Conservation (phyloP, 2,329 filamentous ascomycete genomes). For the Hymenoscyphus albidus region DNA sequence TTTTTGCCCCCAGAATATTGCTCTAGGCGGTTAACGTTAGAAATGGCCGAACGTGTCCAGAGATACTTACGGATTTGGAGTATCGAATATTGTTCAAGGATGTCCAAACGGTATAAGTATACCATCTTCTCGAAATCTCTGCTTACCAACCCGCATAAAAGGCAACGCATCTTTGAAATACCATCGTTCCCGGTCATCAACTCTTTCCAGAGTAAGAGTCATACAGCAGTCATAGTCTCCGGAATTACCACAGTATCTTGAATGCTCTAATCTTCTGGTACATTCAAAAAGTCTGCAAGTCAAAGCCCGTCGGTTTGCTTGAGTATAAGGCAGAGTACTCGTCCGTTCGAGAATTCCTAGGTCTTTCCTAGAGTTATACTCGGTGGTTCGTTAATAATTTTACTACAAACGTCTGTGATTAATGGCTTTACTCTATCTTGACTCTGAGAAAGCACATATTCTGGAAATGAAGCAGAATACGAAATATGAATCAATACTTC, state of each 20-base stretch:
- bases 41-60: background rate
- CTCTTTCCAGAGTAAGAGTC: conserved; percentile 16
- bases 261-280: conserved; percentile 11
- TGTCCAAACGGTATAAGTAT: conserved; percentile 9
- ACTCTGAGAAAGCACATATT: background rate
- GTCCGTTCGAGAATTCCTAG: conserved; percentile 12
- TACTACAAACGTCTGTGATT: conserved; percentile 13
- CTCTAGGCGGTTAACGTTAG: conserved; percentile 31
- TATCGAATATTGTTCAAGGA: conserved; percentile 30
- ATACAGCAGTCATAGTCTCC: background rate
- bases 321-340: conserved; percentile 15
- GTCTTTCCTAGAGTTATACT: conserved; percentile 15
- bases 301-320: conserved; percentile 12
- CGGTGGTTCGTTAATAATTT: conserved; percentile 10
- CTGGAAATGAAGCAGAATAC: conserved; percentile 17
- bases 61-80: conserved; percentile 41
- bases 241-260: conserved; percentile 12
- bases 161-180: background rate
- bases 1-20: conserved; percentile 33
- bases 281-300: conserved; percentile 11
- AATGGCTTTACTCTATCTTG: conserved; percentile 12
- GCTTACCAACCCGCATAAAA: conserved; percentile 5
- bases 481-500: conserved; percentile 16
- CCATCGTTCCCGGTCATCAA: conserved; percentile 16
- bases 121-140: conserved; percentile 10